phyloP scores from a whole-genome alignment of 805 yeast species.

The Metschnikowia lochheadii region DNA sequence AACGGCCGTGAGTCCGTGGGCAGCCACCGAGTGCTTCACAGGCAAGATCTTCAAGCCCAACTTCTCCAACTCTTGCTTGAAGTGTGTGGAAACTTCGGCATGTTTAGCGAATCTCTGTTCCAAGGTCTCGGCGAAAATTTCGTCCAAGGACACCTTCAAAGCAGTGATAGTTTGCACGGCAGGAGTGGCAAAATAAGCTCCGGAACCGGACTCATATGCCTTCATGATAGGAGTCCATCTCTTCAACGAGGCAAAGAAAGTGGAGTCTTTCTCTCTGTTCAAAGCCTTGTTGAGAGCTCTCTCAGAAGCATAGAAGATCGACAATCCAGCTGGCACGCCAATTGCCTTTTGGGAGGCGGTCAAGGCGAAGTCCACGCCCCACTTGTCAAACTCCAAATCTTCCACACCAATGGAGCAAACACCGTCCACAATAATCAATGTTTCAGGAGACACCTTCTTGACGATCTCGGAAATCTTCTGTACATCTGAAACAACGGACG shows the following conservation, averaged over 20 bases:
- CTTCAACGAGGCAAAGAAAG: slow-evolving; percentile 67
- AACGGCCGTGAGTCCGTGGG: slow-evolving; percentile 82
- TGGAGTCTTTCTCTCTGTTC: slow-evolving; percentile 41
- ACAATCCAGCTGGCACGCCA: slow-evolving; percentile 91
- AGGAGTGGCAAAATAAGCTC: slow-evolving; percentile 95
- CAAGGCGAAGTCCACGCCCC: slow-evolving; percentile 86
- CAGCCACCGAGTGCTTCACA: slow-evolving; percentile 55
- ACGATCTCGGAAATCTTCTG: slow-evolving; percentile 58
- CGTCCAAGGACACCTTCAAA: slow-evolving; percentile 67
- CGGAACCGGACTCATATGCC: slow-evolving; percentile 75
- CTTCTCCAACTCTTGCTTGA: slow-evolving; percentile 55
- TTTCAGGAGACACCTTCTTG: slow-evolving; percentile 64
- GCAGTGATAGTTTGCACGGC: slow-evolving; percentile 85
- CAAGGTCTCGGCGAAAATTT: slow-evolving; percentile 55
- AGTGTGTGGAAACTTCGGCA: slow-evolving; percentile 53
- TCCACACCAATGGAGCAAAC: slow-evolving; percentile 95
- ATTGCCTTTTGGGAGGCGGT: slow-evolving; percentile 95
- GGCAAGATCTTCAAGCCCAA: slow-evolving; percentile 71
- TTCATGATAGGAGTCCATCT: slow-evolving; percentile 88
- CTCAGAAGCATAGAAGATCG: slow-evolving; percentile 68
- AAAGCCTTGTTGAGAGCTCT: slow-evolving; percentile 68
- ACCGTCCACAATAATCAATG: slow-evolving; percentile 85
- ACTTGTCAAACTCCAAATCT: slow-evolving; percentile 73
- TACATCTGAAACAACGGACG: slow-evolving; percentile 83
- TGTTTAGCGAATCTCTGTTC: slow-evolving; percentile 63